phyloP scores from a whole-genome alignment of 2,329 filamentous ascomycete species.

The Erysiphe pulchra region DNA sequence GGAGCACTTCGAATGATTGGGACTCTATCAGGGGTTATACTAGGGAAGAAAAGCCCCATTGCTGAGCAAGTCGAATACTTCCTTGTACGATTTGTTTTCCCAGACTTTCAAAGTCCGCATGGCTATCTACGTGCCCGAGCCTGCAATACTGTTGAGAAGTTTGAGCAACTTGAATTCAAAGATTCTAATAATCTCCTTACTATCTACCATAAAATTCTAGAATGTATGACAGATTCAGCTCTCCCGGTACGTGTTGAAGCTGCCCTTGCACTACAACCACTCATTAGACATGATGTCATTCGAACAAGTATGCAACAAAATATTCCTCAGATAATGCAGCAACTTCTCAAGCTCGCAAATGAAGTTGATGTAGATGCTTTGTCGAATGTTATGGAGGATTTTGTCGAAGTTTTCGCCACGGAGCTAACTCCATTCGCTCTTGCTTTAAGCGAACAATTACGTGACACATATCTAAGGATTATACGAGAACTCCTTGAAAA shows the following conservation, averaged over 20 bases:
- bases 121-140: slow-evolving; percentile 84
- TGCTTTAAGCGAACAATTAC: slow-evolving; percentile 78
- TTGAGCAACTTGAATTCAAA: slow-evolving; percentile 91
- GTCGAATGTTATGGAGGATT: slow-evolving; percentile 98
- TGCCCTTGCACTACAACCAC: slow-evolving; percentile 73
- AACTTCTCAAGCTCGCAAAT: slow-evolving; percentile 86
- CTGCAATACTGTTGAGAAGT: slow-evolving; percentile 95
- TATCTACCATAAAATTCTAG: slow-evolving; percentile 89
- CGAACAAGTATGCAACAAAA: slow-evolving; percentile 89
- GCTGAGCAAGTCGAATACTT: slow-evolving; percentile 97
- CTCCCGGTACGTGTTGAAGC: slow-evolving; percentile 87
- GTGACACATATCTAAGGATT: slow-evolving; percentile 88
- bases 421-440: slow-evolving; percentile 94
- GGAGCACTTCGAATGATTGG: slow-evolving; percentile 94
- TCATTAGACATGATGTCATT: slow-evolving; percentile 89
- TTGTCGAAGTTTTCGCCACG: slow-evolving; percentile 93
- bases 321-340: slow-evolving; percentile 98
- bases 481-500: slow-evolving; percentile 77
- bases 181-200: slow-evolving; percentile 84
- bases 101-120: slow-evolving; percentile 79
- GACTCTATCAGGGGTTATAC: slow-evolving; percentile 73
- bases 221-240: slow-evolving; percentile 87
- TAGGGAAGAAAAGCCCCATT: slow-evolving; percentile 95
- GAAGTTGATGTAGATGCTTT: slow-evolving; percentile 94
- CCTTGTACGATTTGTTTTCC: slow-evolving; percentile 93